Evolutionary conservation across 2,329 filamentous ascomycete species (phyloP).

Genomic region (Colletotrichum sp.): DNA sequence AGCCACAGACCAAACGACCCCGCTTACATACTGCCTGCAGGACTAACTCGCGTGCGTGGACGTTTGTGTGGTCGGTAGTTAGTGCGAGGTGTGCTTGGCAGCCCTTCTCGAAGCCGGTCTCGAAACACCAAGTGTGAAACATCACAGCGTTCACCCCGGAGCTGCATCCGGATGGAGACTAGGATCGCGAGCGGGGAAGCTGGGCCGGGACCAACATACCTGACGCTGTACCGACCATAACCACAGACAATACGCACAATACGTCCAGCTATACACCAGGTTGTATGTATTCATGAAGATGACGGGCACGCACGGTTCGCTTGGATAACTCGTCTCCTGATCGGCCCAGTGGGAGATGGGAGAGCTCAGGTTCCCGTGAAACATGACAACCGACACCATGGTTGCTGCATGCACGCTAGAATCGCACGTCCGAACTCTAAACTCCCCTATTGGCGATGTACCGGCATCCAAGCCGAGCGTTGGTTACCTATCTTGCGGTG

Average conservation of each 20-base stretch:
- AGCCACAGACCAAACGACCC: background rate
- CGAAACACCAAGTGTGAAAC: slow-evolving; percentile 17
- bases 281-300: background rate
- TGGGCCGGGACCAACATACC: background rate
- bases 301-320: background rate
- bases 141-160: slow-evolving; percentile 14
- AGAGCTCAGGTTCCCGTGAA: background rate
- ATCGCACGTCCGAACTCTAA: background rate
- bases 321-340: background rate
- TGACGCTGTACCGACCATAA: background rate
- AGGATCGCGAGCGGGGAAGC: slow-evolving; percentile 3
- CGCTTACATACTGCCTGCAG: background rate
- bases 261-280: background rate
- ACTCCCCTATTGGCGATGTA: background rate
- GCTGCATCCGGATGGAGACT: background rate
- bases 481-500: background rate
- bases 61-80: background rate
- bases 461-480: background rate
- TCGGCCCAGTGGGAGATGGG: background rate
- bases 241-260: background rate
- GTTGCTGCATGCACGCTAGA: background rate
- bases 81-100: background rate
- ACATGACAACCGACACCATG: slow-evolving; percentile 4
- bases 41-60: background rate
- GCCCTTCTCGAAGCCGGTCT: slow-evolving; percentile 10